Evolutionary conservation across 768 basidiomycete species (phyloP), one percentile per base, ranked within the genome.

Genomic region (Calocera viscosa): DNA sequence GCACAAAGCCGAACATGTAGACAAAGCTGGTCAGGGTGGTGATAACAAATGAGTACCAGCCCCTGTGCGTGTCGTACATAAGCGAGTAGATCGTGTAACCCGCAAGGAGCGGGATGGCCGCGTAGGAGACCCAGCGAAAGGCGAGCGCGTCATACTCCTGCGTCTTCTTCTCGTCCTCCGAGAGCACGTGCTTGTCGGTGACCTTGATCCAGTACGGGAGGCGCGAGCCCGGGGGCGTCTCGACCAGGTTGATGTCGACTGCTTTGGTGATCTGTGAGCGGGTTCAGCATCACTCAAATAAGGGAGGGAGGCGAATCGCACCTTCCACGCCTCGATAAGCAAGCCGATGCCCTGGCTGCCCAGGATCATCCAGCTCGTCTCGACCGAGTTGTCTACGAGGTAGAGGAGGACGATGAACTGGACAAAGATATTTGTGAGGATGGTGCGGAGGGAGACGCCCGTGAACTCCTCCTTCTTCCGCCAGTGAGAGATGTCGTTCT

Each of bases 361-460:
- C 28, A 97, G 82, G 75, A 98, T 97, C 91, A 97, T 97, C 89
- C 91, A 95, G 72, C 88, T 92, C 33, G 95, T 99, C 75, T 97
- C 90, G 65, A 91, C 87, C 71, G 90, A 91, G 75, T 94, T 94
- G 78, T 96, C 94, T 72, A 94, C 86, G 71, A 98, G 87, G 77
- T 96, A 98, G 22, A 98, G 81, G 34, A 95, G 80, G 72, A 96
- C 87, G 72, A 98, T 81, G 32, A 89, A 75, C 79, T 94, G 90
- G n/a, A 94, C 89, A 74, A 97, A 86, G 69, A 94, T 91, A 75
- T 98, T 99, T 40, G 92, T 91, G 71, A 97, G 74, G 71, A 99
- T 89, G 2, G 80, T 78, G 34, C 94, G 85, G 70, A 99, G 83
- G 65, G 93, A 95, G 16, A 99, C 94, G 14, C 96, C 96, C 68